Conservation (phyloP, 2,329 filamentous ascomycete species). For the Pseudogymnoascus sp. region DNA sequence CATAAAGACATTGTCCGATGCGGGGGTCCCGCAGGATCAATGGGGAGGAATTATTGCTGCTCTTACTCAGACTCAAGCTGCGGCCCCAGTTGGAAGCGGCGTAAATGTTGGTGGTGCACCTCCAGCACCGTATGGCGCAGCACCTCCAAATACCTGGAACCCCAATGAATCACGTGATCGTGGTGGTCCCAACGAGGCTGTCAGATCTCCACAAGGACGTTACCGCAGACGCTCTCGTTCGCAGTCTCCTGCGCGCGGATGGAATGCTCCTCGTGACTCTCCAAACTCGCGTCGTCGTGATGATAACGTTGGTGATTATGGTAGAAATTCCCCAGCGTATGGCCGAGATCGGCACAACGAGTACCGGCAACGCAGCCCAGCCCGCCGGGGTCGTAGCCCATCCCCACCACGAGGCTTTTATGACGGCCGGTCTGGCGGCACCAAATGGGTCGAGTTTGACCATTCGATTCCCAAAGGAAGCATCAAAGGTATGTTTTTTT, state of each 20-base stretch:
- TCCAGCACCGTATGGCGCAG: slow-evolving; percentile 25
- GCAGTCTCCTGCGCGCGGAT: slow-evolving; percentile 69
- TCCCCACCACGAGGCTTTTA: slow-evolving; percentile 41
- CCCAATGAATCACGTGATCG: slow-evolving; percentile 46
- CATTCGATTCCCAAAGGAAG: slow-evolving; percentile 61
- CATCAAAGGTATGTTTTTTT: slow-evolving; percentile 58
- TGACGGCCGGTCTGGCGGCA: slow-evolving; percentile 36
- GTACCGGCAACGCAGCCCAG: slow-evolving; percentile 84
- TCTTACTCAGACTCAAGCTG: slow-evolving; percentile 35
- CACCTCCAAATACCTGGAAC: slow-evolving; percentile 37
- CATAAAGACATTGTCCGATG: slow-evolving; percentile 66
- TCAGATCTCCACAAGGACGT: slow-evolving; percentile 53
- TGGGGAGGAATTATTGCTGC: slow-evolving; percentile 55
- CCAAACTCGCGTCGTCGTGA: slow-evolving; percentile 35
- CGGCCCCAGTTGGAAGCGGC: slow-evolving; percentile 16
- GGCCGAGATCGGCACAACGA: slow-evolving; percentile 55
- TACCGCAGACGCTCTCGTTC: slow-evolving; percentile 63
- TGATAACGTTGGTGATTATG: slow-evolving; percentile 66
- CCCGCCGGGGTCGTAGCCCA: slow-evolving; percentile 59
- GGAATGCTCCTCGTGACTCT: slow-evolving; percentile 53
- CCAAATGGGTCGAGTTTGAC: slow-evolving; percentile 79
- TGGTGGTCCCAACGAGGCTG: slow-evolving; percentile 34
- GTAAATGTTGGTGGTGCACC: slow-evolving; percentile 29
- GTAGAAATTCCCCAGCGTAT: slow-evolving; percentile 53
- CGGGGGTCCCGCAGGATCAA: slow-evolving; percentile 71